Base-by-base conservation (phyloP, 2,329 filamentous ascomycete species). In the Diaporthe ilicicola region DNA sequence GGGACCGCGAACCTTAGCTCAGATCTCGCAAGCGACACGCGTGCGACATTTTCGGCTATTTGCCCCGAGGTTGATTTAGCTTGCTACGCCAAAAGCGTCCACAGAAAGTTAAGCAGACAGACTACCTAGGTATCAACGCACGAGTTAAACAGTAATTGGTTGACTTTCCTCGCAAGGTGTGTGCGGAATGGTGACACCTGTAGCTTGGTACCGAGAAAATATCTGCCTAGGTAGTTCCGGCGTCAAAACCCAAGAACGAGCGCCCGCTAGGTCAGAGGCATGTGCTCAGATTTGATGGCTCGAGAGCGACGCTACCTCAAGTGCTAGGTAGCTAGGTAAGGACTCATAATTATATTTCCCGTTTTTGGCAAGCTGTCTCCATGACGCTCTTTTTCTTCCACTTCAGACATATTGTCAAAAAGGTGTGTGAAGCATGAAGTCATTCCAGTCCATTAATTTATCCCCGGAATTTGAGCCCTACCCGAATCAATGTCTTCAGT, bases 251-350 rank as follows among this genome's bases (percentile, higher is more conserved):
- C 54, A n/a, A 39, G 3, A 56, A 27, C 22, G 5, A 37, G 32
- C 53, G 1, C 53, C n/a, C 12, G 32, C 53, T 59, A 61, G 39
- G n/a, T 32, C 24, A 46, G 55, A 46, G 22, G 17, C 39, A 61
- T 61, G 56, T 32, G 39, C 24, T 61, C 54, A 42, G 54, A 27
- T 42, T 27, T 19, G 39, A 46, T 32, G 24, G 56, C 39, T 39
- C 39, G 56, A 61, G 37, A 61, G 27, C 56, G 39, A 46, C 56
- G 56, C 56, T n/a, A n/a, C n/a, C n/a, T n/a, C n/a, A n/a, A n/a
- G n/a, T n/a, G n/a, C n/a, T n/a, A n/a, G n/a, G n/a, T n/a, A n/a
- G n/a, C n/a, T 61, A 61, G 10, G 19, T n/a, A 17, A 46, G 13
- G 10, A 8, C 4, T 24, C n/a, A 17, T 24, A 46, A 13, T 6